Base-by-base conservation (phyloP, 2,329 filamentous ascomycete genomes). In the Beauveria asiatica region DNA sequence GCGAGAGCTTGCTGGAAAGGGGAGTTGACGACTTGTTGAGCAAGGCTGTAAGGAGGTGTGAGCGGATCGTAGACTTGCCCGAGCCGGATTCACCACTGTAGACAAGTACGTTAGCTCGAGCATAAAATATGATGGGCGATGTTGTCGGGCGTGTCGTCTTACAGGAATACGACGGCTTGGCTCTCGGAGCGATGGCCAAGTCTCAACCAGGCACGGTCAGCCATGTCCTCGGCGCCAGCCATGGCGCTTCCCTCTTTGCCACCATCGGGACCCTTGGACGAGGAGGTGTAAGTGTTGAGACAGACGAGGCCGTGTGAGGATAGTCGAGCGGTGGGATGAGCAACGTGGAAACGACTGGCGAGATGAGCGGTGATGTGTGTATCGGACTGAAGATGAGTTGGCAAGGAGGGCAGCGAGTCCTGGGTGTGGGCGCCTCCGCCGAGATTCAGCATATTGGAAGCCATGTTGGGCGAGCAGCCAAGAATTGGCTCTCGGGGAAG, bases 211-310 rank as follows among this genome's bases (percentile, higher is more conserved):
- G 93, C 91, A 64, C 92, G 83, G 64, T 89, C 86, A 23, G 94
- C 94, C 70, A 99, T 82, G 68, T 97, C 92, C 74, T 97, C 93
- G 39, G 91, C 92, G 70, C 92, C 92, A 61, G 88, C 92, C 83
- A 92, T 91, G 64, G 92, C 91, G 76, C 91, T 96, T 41, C 92
- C 93, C 67, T 95, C 90, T 70, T 92, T 94, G 62, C 85, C 87
- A 66, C 93, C 93, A 89, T 97, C 91, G 4, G 89, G 85, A 23
- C 92, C 93, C 70, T 92, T 92, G 59, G 88, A 83, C 0, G 93
- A 93, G 11, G 90, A 90, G 11, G 90, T 93, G 73, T 96, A 97
- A 21, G 92, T 99, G 78, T 99, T 99, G 65, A 99, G 80, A 57
- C 90, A 89, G 70, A 99, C 88, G 67, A 97, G 82, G 53, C 88